Conservation (phyloP, 2,329 filamentous ascomycete species). For the Graphiopsis chlorocephala region DNA sequence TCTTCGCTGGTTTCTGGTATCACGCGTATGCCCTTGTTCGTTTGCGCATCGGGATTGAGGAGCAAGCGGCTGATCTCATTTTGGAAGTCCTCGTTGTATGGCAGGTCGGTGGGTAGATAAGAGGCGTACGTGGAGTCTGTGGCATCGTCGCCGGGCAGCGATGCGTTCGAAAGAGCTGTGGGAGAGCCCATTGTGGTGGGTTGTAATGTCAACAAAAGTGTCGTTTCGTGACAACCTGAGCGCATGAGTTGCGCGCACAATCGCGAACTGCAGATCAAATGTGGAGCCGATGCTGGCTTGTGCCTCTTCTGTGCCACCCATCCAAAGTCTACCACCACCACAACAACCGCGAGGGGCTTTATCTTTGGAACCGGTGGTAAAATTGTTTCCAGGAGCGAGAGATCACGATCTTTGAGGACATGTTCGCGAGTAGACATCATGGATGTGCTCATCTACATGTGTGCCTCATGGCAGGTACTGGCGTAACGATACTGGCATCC, state of each 20-base stretch:
- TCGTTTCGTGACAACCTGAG: neutral
- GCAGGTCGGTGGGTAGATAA: conserved; percentile 44
- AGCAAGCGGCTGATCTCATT: conserved; percentile 42
- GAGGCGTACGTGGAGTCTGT: conserved; percentile 31
- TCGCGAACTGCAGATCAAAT: neutral
- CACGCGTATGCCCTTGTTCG: conserved; percentile 26
- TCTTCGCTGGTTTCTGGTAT: conserved; percentile 29
- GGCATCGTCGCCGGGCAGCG: neutral
- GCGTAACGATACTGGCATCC: neutral
- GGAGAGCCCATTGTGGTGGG: conserved; percentile 6
- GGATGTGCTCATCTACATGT: neutral
- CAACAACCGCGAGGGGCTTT: neutral
- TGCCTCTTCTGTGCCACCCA: neutral
- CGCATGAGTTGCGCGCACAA: neutral
- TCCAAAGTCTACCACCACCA: neutral
- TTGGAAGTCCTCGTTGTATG: conserved; percentile 46
- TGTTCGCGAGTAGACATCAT: neutral
- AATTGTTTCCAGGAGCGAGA: neutral
- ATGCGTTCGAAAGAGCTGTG: neutral
- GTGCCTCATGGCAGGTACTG: neutral
- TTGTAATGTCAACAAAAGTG: neutral
- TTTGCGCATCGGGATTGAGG: conserved; percentile 30
- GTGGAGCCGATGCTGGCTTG: conserved; percentile 6
- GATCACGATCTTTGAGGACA: neutral
- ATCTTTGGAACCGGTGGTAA: neutral